These are phyloP conservation scores for Saccharomycopsis sp. DNA, from an alignment of 805 yeast species.

Conservation along the genomic window DNA sequence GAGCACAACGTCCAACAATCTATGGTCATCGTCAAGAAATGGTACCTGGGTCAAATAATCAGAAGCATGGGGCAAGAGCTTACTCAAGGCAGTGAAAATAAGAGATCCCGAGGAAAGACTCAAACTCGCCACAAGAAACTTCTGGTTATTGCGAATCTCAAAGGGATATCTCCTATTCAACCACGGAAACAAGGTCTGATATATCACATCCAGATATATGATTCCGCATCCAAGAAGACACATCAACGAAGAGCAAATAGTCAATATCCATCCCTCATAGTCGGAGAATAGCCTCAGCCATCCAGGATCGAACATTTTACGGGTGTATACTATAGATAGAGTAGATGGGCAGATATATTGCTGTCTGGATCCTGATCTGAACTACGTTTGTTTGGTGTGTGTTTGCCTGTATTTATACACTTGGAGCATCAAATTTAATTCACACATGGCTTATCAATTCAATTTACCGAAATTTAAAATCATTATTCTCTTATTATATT, in stretches of 20 bases:
- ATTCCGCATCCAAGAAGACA: constrained; percentile 67
- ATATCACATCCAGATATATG: constrained; percentile 55
- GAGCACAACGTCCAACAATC: constrained; percentile 32
- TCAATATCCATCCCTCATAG: constrained; percentile 56
- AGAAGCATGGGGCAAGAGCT: constrained; percentile 65
- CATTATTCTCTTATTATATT: too few species aligned
- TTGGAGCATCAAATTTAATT: too few species aligned
- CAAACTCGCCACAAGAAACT: constrained; percentile 66
- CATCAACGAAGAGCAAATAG: constrained; percentile 58
- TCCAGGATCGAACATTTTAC: not conserved
- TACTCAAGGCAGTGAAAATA: constrained; percentile 68
- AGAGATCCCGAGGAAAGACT: constrained; percentile 80
- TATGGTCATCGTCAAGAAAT: constrained; percentile 23
- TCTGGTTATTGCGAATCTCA: constrained; percentile 50
- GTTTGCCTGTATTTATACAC: too few species aligned
- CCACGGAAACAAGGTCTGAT: constrained; percentile 38
- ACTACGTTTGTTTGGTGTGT: too few species aligned
- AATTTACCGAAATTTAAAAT: too few species aligned
- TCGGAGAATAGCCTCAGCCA: constrained; percentile 2
- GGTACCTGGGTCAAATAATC: constrained; percentile 36
- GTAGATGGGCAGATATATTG: too few species aligned
- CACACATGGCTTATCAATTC: too few species aligned
- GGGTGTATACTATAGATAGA: too few species aligned
- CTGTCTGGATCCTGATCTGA: too few species aligned
- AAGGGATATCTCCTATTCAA: constrained; percentile 37